Evolutionary conservation across 306 rosid species (phyloP), one percentile per base, ranked within the genome.

Genomic region (Canavalia gladiata): DNA sequence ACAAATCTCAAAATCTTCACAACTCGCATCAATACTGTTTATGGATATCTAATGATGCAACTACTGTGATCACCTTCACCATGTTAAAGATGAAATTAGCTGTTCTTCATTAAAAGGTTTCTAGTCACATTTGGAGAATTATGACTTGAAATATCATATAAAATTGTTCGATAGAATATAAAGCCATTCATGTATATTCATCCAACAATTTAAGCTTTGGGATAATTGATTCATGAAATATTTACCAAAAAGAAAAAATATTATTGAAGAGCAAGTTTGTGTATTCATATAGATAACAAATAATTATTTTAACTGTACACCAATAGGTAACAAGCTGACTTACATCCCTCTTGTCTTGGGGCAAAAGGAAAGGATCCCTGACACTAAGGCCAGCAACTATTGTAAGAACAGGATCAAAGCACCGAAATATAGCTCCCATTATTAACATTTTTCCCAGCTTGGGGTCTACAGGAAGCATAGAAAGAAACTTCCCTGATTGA

Each of bases 371-470:
- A 43, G 99, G 99, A 88, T 95, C 99, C 84, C 98, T 89, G 76
- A 95, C 99, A 84, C 99, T 95, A 58, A 95, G 92, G 46, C 98
- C 98, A 12, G 99, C 88, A 76, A 89, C 99, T 78, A 91, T 75
- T 57, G 99, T 95, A 76, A 95, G 99, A 90, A 95, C 87, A 81
- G 99, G 98, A 89, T 95, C 99, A 88, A 95, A 95, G 91, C 99
- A 95, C 59, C 88, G 91, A 82, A 93, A 93, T 79, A 93, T 85
- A 82, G 97, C 94, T 60, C 99, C 99, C 99, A 95, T 93, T 39
- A 93, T 75, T 83, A 95, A 87, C 99, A 95, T 93, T 91, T 95
- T 95, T 47, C 99, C 99, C 51, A 93, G 91, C 86, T 95, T 95
- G 74, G 99, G 99, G 70, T 95, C 99, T 47, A 95, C 98, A 9